Base-by-base conservation (phyloP, 257 asterid species). In the Solanum chilense region DNA sequence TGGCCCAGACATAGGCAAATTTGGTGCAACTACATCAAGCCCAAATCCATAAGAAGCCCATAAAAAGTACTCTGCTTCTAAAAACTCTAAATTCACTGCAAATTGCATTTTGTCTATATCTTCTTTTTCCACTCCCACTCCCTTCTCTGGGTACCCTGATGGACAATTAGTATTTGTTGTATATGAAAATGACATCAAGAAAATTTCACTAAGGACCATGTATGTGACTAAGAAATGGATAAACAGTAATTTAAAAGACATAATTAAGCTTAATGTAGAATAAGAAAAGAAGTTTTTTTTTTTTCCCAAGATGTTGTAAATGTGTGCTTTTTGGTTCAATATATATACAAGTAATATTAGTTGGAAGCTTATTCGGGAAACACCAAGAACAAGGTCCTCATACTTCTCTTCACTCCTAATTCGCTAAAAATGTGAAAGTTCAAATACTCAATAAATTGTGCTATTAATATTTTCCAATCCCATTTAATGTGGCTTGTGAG, bases 21-120 rank as follows among this genome's bases (percentile, higher is more conserved):
- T 71, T 18, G 96, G 93, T 1, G 88, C 90, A 47, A 90, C 75
- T 3, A 3, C 69, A 20, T 93, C 94, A 47, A 92, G 93, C 37
- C 96, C 96, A 41, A 64, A 84, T 41, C 93, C 94, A 33, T 89
- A 84, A 29, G 92, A 70, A 64, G 91, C 86, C 87, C 90, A 77
- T 39, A 89, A 49, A 88, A 92, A 93, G n/a, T 35, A 88, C 27
- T 91, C 95, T 5, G 93, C 91, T 86, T 92, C 94, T 62, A 92
- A 87, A 84, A 87, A 89, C 86, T 92, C 95, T 64, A 93, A n/a
- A 18, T 92, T 93, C 75, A 31, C 81, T 9, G 94, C 56, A 86
- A 93, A 92, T 76, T 92, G 93, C 86, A 93, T 9, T 88, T 49
- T 7, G 56, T 92, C 90, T 6, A 86, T 56, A 78, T 91, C 95